A percentile compares a stretch with the other conserved stretches of the same genome.
phyloP scores from a whole-genome alignment of 2,329 filamentous ascomycete species.

The Orbilia ellipsospora region DNA sequence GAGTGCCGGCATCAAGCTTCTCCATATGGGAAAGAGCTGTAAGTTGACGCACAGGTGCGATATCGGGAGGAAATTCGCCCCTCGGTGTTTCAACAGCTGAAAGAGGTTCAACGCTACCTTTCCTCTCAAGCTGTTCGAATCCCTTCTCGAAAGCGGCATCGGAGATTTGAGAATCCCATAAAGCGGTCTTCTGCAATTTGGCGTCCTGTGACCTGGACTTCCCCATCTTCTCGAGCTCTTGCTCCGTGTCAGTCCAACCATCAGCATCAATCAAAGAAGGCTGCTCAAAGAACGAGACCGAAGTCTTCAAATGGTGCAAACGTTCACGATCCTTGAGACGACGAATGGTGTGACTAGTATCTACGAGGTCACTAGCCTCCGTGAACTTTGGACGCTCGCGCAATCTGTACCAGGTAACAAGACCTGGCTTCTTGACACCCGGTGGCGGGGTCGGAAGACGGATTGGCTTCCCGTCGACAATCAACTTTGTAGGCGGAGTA shows the following conservation, averaged over 20 bases:
- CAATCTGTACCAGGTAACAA: constrained; percentile 39
- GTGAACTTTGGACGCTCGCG: constrained; percentile 48
- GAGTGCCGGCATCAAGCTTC: constrained; percentile 22
- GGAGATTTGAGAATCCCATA: constrained; percentile 44
- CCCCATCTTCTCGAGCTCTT: constrained; percentile 50
- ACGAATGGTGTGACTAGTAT: constrained; percentile 37
- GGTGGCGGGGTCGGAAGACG: constrained; percentile 37
- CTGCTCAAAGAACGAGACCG: constrained; percentile 17
- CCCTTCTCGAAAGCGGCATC: constrained; percentile 50
- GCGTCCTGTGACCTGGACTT: constrained; percentile 30
- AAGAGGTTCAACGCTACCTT: constrained; percentile 43
- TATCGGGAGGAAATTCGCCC: constrained; percentile 22
- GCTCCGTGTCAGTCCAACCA: constrained; percentile 48
- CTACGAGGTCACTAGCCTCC: constrained; percentile 26
- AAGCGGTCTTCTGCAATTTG: constrained; percentile 33
- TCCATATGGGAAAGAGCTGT: constrained; percentile 29
- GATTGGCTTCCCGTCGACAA: constrained; percentile 40
- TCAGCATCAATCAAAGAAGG: constrained; percentile 24
- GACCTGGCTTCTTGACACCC: constrained; percentile 36
- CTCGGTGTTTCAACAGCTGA: constrained; percentile 39
- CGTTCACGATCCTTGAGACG: constrained; percentile 43
- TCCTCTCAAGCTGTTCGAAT: constrained; percentile 46
- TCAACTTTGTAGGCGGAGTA: constrained; percentile 6
- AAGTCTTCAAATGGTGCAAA: constrained; percentile 40
- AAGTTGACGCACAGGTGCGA: constrained; percentile 20